Conservation (phyloP, 2,329 filamentous ascomycete species). For the Botrytis byssoidea region DNA sequence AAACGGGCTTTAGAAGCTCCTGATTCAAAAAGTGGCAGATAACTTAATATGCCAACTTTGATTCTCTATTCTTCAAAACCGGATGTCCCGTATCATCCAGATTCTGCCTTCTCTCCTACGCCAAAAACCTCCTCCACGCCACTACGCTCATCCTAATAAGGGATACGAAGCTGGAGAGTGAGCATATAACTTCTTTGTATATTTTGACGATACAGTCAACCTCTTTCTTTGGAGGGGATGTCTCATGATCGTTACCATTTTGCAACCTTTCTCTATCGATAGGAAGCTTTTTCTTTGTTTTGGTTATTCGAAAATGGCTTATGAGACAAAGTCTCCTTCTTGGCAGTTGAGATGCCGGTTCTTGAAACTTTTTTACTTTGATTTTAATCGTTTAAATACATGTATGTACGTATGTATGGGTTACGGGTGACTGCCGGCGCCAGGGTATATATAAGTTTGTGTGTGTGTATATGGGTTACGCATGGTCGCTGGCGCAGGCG, state of each 20-base stretch:
- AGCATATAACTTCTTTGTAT: slow-evolving; percentile 9
- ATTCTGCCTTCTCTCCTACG: background rate
- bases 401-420: slow-evolving; percentile 14
- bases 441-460: slow-evolving; percentile 3
- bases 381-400: slow-evolving; percentile 8
- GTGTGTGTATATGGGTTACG: slow-evolving; percentile 4
- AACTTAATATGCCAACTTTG: background rate
- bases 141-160: background rate
- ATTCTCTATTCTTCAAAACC: background rate
- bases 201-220: background rate
- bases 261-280: background rate
- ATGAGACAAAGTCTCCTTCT: background rate
- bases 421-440: slow-evolving; percentile 10
- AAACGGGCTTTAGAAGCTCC: slow-evolving; percentile 19
- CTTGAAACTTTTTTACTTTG: background rate
- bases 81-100: background rate
- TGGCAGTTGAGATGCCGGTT: background rate
- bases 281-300: slow-evolving; percentile 4
- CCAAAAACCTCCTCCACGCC: background rate
- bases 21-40: background rate
- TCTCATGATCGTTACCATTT: background rate
- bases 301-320: slow-evolving; percentile 11
- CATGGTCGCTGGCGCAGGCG: slow-evolving; percentile 1
- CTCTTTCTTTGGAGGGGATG: too few species aligned
- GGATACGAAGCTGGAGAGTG: background rate